Percentiles rank a stretch among this genome's conserved stretches.
phyloP scores from a whole-genome alignment of 2,329 filamentous ascomycete species.

The Plenodomus tracheiphilus region DNA sequence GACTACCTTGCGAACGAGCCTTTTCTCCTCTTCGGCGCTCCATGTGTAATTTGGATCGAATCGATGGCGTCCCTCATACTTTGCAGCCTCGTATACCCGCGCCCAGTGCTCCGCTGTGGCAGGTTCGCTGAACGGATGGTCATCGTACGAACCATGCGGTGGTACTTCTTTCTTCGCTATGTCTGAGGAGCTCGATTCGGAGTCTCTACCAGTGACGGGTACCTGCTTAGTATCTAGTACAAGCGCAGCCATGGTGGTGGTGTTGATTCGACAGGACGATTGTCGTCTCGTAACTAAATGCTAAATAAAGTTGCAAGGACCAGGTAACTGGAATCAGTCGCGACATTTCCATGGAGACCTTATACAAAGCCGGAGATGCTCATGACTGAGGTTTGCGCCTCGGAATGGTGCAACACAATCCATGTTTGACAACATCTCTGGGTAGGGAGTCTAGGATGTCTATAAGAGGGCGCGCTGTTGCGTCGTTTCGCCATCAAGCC shows the following conservation, averaged over 20 bases:
- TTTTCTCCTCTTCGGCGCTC: conserved; percentile 52
- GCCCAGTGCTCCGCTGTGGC: conserved; percentile 30
- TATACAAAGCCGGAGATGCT: conserved; percentile 15
- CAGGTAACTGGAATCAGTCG: conserved; percentile 6
- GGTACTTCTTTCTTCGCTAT: conserved; percentile 8
- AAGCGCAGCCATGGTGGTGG: conserved; percentile 15
- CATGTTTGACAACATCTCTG: conserved; percentile 22
- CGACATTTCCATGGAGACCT: conserved; percentile 13
- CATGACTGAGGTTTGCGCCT: conserved; percentile 1
- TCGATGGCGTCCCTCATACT: conserved; percentile 47
- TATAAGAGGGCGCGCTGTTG: conserved; percentile 7
- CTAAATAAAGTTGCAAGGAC: conserved; percentile 5
- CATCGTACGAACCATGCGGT: conserved; percentile 17
- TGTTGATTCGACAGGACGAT: conserved; percentile 1
- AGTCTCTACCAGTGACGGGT: conserved; percentile 9
- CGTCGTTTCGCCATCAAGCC: not conserved
- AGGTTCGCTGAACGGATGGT: conserved; percentile 28
- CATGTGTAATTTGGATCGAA: conserved; percentile 55
- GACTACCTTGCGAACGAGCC: conserved; percentile 51
- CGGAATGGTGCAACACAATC: conserved; percentile 23
- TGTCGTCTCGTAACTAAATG: conserved; percentile 11
- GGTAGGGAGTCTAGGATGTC: conserved; percentile 4
- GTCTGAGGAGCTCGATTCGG: conserved; percentile 20
- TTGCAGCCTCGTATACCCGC: conserved; percentile 29
- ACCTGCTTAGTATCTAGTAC: conserved; percentile 18